Base-by-base conservation (phyloP, 768 basidiomycete species). In the Amanita jacksonii region DNA sequence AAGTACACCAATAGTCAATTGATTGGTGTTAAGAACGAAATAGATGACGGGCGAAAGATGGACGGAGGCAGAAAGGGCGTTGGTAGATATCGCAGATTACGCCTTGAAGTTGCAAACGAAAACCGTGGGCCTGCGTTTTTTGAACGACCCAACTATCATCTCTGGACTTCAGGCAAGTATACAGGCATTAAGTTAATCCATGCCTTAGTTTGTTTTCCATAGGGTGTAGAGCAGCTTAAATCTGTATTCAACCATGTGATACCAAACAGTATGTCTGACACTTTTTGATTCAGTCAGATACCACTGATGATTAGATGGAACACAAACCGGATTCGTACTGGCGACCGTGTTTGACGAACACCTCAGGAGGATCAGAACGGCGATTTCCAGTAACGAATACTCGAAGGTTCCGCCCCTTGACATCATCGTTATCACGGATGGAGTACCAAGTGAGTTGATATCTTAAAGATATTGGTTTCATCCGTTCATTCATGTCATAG, bases 351-450 rank as follows among this genome's bases (percentile, higher is more conserved):
- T 43, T n/a, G 20, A 23, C 8, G 28, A 38, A 15, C 51, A 52
- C 8, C 52, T 62, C 4, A 52, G 61, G 12, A 12, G 2, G 3
- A 49, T 55, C n/a, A n/a, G 2, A 37, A 52, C 15, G 38, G 45
- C 19, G 43, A 43, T 1, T 20, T 16, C 15, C 19, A 15, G 9
- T n/a, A 25, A 1, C 0, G 39, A 43, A 28, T 64, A 62, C 45
- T 40, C 38, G 5, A 39, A 48, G n/a, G 56, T 62, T 19, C 48
- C 46, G 19, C 63, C 61, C 0, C 45, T 62, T n/a, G 58, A 64
- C 45, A 59, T 64, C 35, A 59, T 64, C 13, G 52, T 64, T 18
- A 45, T 64, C 10, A 64, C 63, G 4, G 62, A 64, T 39, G 62
- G 63, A 9, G 45, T 53, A 1, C 60, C 63, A 15, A 47, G 61